These are phyloP conservation scores for Aspergillus hortae DNA, from an alignment of 2,329 filamentous ascomycete genomes.

Conservation along the genomic window DNA sequence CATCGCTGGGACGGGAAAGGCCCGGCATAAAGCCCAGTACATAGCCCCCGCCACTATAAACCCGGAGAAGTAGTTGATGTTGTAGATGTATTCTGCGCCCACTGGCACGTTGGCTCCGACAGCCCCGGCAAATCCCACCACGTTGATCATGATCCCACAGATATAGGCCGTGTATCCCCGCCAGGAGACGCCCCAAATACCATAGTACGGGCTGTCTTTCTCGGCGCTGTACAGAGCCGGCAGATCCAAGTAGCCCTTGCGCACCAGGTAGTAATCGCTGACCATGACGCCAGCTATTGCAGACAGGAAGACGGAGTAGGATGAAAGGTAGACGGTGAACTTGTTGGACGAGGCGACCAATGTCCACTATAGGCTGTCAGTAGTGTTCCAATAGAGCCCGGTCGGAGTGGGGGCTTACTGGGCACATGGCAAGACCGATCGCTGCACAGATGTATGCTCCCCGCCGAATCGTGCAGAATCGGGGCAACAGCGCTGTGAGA, in stretches of 20 bases:
- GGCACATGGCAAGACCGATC: constrained; percentile 80
- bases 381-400: neutral
- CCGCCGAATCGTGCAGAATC: constrained; percentile 79
- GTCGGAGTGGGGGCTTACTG: constrained; percentile 42
- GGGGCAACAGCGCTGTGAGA: constrained; percentile 73
- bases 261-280: constrained; percentile 81
- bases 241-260: constrained; percentile 75
- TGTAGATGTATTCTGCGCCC: constrained; percentile 82
- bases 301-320: constrained; percentile 91
- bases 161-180: constrained; percentile 81
- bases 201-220: constrained; percentile 63
- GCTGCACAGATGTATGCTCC: constrained; percentile 81
- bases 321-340: constrained; percentile 87
- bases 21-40: constrained; percentile 67
- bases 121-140: constrained; percentile 84
- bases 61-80: constrained; percentile 84
- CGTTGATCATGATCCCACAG: constrained; percentile 79
- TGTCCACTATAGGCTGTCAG: constrained; percentile 47
- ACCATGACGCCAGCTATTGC: constrained; percentile 91
- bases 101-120: constrained; percentile 68
- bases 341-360: constrained; percentile 71
- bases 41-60: constrained; percentile 65
- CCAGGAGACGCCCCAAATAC: constrained; percentile 71
- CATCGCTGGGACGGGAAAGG: constrained; percentile 70
- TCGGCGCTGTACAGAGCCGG: constrained; percentile 74